Conservation (phyloP, 2,329 filamentous ascomycete genomes). For the Fusarium tricinctum region DNA sequence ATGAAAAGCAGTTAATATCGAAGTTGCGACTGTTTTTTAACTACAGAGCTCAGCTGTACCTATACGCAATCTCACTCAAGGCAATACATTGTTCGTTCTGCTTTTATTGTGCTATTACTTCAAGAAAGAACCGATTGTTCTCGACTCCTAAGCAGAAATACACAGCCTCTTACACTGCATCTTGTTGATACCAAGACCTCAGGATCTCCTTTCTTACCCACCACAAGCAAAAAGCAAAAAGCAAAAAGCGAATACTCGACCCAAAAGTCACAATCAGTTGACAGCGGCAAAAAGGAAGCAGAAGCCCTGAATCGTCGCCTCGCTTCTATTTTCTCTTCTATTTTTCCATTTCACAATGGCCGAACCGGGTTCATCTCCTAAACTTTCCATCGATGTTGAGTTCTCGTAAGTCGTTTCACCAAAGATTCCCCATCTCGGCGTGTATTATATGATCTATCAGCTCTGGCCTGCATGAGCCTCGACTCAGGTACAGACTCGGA, state of each 20-base stretch:
- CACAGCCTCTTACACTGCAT: conserved; percentile 12
- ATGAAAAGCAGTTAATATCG: conserved; percentile 35
- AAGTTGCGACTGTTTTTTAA: background rate
- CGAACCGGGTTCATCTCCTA: conserved; percentile 43
- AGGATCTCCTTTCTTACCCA: too few relatives aligned
- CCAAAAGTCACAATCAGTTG: conserved; percentile 7
- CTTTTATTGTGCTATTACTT: background rate
- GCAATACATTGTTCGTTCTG: background rate
- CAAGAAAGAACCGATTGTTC: background rate
- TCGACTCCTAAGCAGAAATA: conserved; percentile 6
- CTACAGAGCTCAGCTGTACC: conserved; percentile 12
- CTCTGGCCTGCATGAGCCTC: conserved; percentile 27
- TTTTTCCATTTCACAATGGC: conserved; percentile 32
- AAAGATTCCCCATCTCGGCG: conserved; percentile 15
- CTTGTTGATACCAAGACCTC: background rate
- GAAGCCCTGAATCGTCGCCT: conserved; percentile 14
- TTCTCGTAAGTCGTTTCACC: conserved; percentile 66
- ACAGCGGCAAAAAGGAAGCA: conserved; percentile 1
- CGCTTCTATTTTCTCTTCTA: conserved; percentile 5
- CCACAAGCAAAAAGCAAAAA: conserved; percentile 36
- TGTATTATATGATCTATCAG: conserved; percentile 49
- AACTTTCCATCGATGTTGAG: conserved; percentile 76
- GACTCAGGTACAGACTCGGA: conserved; percentile 2
- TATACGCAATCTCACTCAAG: conserved; percentile 4
- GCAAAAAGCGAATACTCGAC: conserved; percentile 35